Evolutionary conservation across 2,329 filamentous ascomycete genomes (phyloP), one percentile per base, ranked within the genome.

Genomic region (Mycosphaerella sp.): DNA sequence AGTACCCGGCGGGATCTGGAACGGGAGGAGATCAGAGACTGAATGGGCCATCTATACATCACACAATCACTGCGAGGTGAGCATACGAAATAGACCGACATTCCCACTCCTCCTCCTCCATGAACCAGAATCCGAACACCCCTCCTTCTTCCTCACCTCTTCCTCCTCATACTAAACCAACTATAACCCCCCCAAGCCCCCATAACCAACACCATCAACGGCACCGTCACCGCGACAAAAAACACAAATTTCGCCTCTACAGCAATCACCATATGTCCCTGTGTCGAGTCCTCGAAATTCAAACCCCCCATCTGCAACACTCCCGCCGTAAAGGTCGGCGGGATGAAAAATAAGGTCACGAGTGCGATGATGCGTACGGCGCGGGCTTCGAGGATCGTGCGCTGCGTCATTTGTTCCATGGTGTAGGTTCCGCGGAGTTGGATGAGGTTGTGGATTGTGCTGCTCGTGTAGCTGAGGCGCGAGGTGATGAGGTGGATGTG

Each of bases 361-460:
- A 54, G 37, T 2, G 52, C 52, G 17, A 54, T 54, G 10, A 54
- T 44, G 6, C 52, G 25, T n/a, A 50, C 52, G 2, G 52, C 52
- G 27, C 41, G 49, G 2, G 52, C 52, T 44, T 54, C 52, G 13
- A 50, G 27, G 13, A 54, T 54, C 10, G 52, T 50, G 12, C 48
- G 21, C 14, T 32, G 47, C 6, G 52, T 51, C 52, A 54, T 54
- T 10, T 27, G 47, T 14, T 50, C 47, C 52, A 54, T 51, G 32
- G 40, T 50, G 42, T 50, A 42, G 2, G 37, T 46, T 7, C 39
- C 32, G 12, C 47, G 28, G 14, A 49, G 40, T 6, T 30, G 32
- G 30, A 49, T 49, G 28, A 49, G 47, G 17, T 34, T 44, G 25
- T 35, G 40, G 14, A 54, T 48, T n/a, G 47, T 41, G 12, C 35